phyloP scores from a whole-genome alignment of 306 rosid species.

The Gastrolobium villosum region DNA sequence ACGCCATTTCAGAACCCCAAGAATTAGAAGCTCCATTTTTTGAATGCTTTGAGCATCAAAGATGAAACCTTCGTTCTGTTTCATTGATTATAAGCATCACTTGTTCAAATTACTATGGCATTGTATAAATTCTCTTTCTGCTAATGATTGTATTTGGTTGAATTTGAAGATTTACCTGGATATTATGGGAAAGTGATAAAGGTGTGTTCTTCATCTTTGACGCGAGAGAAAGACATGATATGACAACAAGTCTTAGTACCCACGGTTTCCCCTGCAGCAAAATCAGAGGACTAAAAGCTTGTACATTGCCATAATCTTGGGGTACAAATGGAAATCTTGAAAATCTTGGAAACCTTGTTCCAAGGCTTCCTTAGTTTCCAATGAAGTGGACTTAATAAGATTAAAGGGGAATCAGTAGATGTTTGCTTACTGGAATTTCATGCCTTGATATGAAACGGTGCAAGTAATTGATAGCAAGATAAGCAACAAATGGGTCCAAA shows the following conservation, averaged over 20 bases:
- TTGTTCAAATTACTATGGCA: neutral
- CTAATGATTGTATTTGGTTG: neutral
- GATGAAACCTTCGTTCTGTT: slow-evolving; percentile 62
- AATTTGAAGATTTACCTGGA: slow-evolving; percentile 56
- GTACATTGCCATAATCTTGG: too few species aligned
- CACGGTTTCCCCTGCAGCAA: slow-evolving; percentile 69
- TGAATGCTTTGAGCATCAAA: slow-evolving; percentile 61
- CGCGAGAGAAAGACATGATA: slow-evolving; percentile 73
- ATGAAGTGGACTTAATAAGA: neutral
- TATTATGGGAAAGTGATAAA: slow-evolving; percentile 51
- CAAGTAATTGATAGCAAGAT: slow-evolving; percentile 79
- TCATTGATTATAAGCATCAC: slow-evolving; percentile 24
- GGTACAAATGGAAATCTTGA: neutral
- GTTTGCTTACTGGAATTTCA: slow-evolving; percentile 64
- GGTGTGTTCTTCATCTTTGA: slow-evolving; percentile 73
- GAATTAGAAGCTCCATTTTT: slow-evolving; percentile 77
- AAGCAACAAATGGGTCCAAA: slow-evolving; percentile 63
- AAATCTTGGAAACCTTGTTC: slow-evolving; percentile 3
- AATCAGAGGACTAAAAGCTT: slow-evolving; percentile 16
- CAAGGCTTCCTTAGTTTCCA: neutral
- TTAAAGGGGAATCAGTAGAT: slow-evolving; percentile 6
- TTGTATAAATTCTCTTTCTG: neutral
- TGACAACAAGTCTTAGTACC: slow-evolving; percentile 59
- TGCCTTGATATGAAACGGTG: slow-evolving; percentile 70
- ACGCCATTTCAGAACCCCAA: slow-evolving; percentile 75